Base-by-base conservation (phyloP, 1,284 basidiomycete genomes). In the Schizophyllum amplum region DNA sequence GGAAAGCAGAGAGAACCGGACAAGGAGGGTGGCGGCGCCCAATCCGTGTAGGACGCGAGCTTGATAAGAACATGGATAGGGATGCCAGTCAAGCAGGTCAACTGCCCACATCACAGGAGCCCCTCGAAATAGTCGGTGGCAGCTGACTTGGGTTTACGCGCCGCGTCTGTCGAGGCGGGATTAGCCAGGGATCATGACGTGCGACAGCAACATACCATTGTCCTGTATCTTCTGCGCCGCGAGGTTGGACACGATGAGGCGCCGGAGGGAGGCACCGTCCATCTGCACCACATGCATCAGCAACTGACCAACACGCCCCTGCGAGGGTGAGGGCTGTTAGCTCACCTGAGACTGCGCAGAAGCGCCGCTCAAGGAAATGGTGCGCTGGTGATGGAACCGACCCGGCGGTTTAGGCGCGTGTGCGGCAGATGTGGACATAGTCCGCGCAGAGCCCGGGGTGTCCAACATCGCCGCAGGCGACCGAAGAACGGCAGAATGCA, bases 241-340 rank as follows among this genome's bases (percentile, higher is more conserved):
- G 20, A 72, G 60, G 49, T 68, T 72, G 17, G 65, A 68, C 42
- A 70, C 65, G 51, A 72, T 69, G 66, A 68, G 68, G 47, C 68
- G 63, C 55, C 72, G 63, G 24, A 73, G 64, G 20, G 64, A 59
- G 17, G 64, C 66, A 26, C 69, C 70, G 26, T 69, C 66, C 50
- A 66, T 53, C 63, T 69, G 42, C 27, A 23, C 47, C 23, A 23
- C 20, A 47, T 51, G 26, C 26, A 52, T 59, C 46, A 60, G 33
- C 42, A 26, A 53, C 0, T 33, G 21, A 24, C 24, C 47, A 42
- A 11, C 24, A 60, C 42, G 15, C 51, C 55, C 24, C 58, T 57
- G 59, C 15, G 61, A 60, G 20, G 58, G 62, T 24, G 58, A 56
- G 25, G 63, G 62, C 13, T 17, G 33, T 17, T 9, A 4, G 7